Evolutionary conservation across 176 grass and related monocot genomes (phyloP).

Genomic region (Triticum dicoccoides): DNA sequence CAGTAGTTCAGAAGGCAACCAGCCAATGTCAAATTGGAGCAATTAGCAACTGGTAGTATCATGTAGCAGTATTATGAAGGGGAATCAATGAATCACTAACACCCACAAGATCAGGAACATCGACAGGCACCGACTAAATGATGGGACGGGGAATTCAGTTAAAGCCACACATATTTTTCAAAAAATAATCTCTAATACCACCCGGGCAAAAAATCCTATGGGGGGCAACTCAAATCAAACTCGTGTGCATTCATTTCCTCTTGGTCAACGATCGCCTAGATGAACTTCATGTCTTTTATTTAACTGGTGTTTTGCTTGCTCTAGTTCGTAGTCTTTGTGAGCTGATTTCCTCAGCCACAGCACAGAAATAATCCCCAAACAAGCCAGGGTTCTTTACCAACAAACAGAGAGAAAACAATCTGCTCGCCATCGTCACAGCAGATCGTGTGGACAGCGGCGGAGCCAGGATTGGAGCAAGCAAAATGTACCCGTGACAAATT

Average conservation of each 20-base stretch:
- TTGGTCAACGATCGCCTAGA: background rate
- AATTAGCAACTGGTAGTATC: background rate
- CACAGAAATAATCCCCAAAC: background rate
- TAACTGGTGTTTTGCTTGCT: background rate
- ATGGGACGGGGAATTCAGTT: background rate
- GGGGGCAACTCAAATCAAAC: background rate
- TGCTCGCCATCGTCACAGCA: background rate
- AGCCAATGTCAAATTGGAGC: background rate
- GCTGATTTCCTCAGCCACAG: background rate
- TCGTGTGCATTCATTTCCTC: background rate
- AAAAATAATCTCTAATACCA: background rate
- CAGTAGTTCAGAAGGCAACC: background rate
- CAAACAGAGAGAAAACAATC: background rate
- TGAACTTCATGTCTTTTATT: background rate
- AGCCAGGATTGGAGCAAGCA: background rate
- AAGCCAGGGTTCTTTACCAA: background rate
- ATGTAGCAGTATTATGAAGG: background rate
- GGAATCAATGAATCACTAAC: background rate
- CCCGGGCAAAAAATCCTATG: background rate
- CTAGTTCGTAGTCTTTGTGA: too few relatives aligned
- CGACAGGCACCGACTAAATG: background rate
- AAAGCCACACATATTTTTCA: background rate
- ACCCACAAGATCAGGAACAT: background rate
- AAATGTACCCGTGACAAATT: too few relatives aligned
- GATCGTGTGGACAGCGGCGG: background rate